A percentile compares a stretch with the other conserved stretches of the same genome.
Evolutionary conservation across 2,329 filamentous ascomycete species (phyloP).

Genomic region (Waltergamsia citrina): DNA sequence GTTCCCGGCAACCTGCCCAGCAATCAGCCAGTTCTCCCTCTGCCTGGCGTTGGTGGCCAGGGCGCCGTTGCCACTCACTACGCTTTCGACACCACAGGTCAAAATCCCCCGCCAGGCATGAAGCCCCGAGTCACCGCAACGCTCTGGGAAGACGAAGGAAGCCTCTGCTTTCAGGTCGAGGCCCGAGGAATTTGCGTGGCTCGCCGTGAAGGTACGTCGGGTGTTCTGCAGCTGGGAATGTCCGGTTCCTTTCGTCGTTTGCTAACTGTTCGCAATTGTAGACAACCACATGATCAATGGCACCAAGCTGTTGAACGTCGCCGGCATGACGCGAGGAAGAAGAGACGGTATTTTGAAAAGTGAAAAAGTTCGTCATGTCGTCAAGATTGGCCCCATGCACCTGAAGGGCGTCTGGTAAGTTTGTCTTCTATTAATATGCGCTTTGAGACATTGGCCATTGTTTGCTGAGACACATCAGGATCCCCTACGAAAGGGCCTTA

Average conservation of each 20-base stretch:
- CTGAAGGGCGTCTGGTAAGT: slow-evolving; percentile 92
- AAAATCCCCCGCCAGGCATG: slow-evolving; percentile 85
- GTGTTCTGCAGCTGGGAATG: too few species aligned
- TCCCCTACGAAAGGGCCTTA: slow-evolving; percentile 92
- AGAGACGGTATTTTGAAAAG: slow-evolving; percentile 96
- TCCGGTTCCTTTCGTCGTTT: slow-evolving; percentile 1
- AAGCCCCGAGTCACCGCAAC: slow-evolving; percentile 95
- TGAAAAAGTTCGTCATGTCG: slow-evolving; percentile 91
- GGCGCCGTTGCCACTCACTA: slow-evolving; percentile 47
- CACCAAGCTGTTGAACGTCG: slow-evolving; percentile 92
- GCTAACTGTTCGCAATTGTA: slow-evolving; percentile 20
- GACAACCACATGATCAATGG: slow-evolving; percentile 99
- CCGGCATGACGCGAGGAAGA: slow-evolving; percentile 93
- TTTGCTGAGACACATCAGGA: slow-evolving; percentile 49
- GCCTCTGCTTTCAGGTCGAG: slow-evolving; percentile 94
- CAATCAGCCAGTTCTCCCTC: slow-evolving; percentile 52
- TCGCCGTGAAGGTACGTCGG: slow-evolving; percentile 67
- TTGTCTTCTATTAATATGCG: slow-evolving; percentile 22
- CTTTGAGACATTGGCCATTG: slow-evolving; percentile 9
- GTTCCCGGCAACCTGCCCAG: slow-evolving; percentile 61
- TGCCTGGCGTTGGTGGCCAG: slow-evolving; percentile 50
- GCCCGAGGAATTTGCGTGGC: slow-evolving; percentile 94
- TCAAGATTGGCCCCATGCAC: slow-evolving; percentile 99
- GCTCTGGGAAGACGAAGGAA: slow-evolving; percentile 96
- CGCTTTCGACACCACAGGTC: slow-evolving; percentile 74